Evolutionary conservation across 768 basidiomycete species (phyloP).

Genomic region (Amanita polypyramis): DNA sequence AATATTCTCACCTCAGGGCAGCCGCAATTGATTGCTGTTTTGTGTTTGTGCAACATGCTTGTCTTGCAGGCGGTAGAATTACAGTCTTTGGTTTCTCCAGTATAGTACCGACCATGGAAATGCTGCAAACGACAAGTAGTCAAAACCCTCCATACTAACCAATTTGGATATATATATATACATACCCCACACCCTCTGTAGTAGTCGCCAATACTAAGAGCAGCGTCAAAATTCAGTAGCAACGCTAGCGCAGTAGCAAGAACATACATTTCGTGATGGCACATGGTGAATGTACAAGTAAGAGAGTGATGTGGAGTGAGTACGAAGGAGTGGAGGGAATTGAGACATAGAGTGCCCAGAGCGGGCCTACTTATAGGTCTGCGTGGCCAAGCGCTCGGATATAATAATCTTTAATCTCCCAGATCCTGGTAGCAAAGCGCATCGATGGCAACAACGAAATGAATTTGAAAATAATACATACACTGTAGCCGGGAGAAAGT

Average conservation of each 20-base stretch:
- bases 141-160: background rate
- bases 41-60: constrained; percentile 32
- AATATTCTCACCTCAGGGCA: constrained; percentile 27
- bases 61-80: constrained; percentile 26
- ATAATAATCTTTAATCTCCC: constrained; percentile 1
- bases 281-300: constrained; percentile 17
- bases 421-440: background rate
- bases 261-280: constrained; percentile 28
- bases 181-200: constrained; percentile 41
- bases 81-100: constrained; percentile 33
- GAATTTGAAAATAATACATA: background rate
- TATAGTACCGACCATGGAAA: constrained; percentile 39
- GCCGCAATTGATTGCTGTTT: constrained; percentile 28
- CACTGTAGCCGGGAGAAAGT: background rate
- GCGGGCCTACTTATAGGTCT: background rate
- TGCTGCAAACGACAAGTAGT: constrained; percentile 22
- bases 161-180: constrained; percentile 13
- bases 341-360: background rate
- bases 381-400: background rate
- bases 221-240: constrained; percentile 1
- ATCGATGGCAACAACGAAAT: constrained; percentile 1
- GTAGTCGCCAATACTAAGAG: constrained; percentile 33
- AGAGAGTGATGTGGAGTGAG: background rate
- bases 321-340: background rate
- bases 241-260: background rate